These are phyloP conservation scores for Suhomyces panamericanus DNA, from an alignment of 1,139 yeast species.

Conservation along the genomic window DNA sequence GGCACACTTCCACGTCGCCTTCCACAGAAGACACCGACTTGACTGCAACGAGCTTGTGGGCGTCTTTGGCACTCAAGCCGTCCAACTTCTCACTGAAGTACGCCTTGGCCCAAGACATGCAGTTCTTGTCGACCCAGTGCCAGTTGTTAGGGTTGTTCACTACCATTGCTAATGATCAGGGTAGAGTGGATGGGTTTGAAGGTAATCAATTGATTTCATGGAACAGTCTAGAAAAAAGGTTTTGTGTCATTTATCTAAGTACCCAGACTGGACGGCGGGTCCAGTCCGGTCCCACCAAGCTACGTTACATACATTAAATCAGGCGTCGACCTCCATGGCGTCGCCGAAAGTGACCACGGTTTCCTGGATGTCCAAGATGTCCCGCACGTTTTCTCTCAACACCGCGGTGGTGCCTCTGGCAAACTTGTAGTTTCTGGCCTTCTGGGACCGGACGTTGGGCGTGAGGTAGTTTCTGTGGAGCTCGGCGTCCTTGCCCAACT, in stretches of 20 bases:
- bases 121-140: constrained; percentile 99
- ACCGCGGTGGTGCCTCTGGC: constrained; percentile 91
- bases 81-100: constrained; percentile 66
- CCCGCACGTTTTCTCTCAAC: constrained; percentile 62
- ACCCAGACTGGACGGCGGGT: background rate
- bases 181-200: too few relatives aligned
- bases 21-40: constrained; percentile 66
- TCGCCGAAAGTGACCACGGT: constrained; percentile 50
- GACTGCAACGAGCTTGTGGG: constrained; percentile 43
- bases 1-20: constrained; percentile 96
- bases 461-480: constrained; percentile 83
- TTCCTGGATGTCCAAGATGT: constrained; percentile 72
- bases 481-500: constrained; percentile 81
- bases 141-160: constrained; percentile 54
- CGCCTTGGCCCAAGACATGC: constrained; percentile 83
- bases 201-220: too few relatives aligned
- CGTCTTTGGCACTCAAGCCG: constrained; percentile 45
- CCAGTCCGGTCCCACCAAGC: background rate
- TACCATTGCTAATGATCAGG: too few relatives aligned
- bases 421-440: constrained; percentile 79
- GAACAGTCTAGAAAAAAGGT: constrained; percentile 15
- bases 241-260: constrained; percentile 5
- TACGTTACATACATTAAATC: constrained; percentile 11
- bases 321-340: constrained; percentile 77
- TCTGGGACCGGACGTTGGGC: constrained; percentile 83